These are phyloP conservation scores for Calonectria montana DNA, from an alignment of 2,329 filamentous ascomycete genomes.

Conservation along the genomic window DNA sequence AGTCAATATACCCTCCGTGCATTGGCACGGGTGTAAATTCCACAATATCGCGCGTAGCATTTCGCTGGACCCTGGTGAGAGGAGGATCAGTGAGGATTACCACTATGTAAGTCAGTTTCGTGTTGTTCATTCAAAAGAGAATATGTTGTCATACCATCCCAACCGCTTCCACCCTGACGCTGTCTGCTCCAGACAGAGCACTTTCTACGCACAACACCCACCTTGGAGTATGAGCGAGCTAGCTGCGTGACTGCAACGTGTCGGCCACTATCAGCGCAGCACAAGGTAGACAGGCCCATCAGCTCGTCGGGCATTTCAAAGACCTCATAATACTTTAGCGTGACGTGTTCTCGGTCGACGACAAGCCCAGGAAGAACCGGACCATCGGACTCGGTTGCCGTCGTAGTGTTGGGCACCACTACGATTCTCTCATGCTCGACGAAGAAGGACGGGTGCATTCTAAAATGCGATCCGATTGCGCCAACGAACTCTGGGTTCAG, in stretches of 20 bases:
- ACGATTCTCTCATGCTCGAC: not conserved
- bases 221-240: not conserved
- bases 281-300: not conserved
- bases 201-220: not conserved
- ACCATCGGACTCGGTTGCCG: not conserved
- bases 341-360: not conserved
- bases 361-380: not conserved
- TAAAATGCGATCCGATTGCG: not conserved
- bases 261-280: not conserved
- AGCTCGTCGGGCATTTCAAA: not conserved
- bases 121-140: not conserved
- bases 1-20: not conserved
- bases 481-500: not conserved
- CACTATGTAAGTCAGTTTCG: not conserved
- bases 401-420: not conserved
- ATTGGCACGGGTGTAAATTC: not conserved
- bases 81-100: slow-evolving; percentile 9
- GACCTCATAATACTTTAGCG: not conserved
- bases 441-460: slow-evolving; percentile 12
- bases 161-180: not conserved
- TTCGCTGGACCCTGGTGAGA: not conserved
- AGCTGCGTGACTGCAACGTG: not conserved
- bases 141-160: not conserved
- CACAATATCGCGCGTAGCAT: not conserved
- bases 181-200: not conserved